A percentile compares a stretch with the other conserved stretches of the same genome.
Evolutionary conservation across 306 rosid species (phyloP).

Genomic region (Sicyos edulis): DNA sequence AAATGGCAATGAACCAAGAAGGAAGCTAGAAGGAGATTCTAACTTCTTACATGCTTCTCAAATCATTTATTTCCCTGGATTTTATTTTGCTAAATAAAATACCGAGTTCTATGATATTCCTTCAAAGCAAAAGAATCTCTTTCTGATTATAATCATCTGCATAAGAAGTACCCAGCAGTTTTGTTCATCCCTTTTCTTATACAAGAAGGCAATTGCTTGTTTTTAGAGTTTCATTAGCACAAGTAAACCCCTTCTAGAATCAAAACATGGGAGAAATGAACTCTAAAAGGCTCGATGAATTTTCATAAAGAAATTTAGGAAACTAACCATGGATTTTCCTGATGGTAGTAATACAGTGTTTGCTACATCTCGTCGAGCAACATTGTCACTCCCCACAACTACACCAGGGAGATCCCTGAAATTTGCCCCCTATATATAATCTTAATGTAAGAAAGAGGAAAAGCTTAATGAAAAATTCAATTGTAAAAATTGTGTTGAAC

Average conservation of each 20-base stretch:
- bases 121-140: neutral
- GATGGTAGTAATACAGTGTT: constrained; percentile 54
- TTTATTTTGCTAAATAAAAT: no score
- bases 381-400: constrained; percentile 76
- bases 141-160: neutral
- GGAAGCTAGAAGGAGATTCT: neutral
- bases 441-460: constrained; percentile 21
- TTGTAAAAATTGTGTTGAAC: constrained; percentile 20
- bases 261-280: constrained; percentile 1
- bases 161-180: neutral
- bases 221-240: neutral
- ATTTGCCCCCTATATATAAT: constrained; percentile 69
- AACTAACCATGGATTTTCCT: constrained; percentile 73
- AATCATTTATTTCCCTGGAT: neutral
- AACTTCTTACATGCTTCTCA: neutral
- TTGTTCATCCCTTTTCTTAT: neutral
- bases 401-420: constrained; percentile 91
- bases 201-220: neutral
- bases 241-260: neutral
- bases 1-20: neutral
- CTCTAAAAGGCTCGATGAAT: neutral
- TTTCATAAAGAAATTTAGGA: neutral
- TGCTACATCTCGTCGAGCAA: constrained; percentile 53
- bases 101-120: no score
- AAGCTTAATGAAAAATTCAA: constrained; percentile 22